Evolutionary conservation across 2,329 filamentous ascomycete genomes (phyloP).

Genomic region (Aureobasidium sp.): DNA sequence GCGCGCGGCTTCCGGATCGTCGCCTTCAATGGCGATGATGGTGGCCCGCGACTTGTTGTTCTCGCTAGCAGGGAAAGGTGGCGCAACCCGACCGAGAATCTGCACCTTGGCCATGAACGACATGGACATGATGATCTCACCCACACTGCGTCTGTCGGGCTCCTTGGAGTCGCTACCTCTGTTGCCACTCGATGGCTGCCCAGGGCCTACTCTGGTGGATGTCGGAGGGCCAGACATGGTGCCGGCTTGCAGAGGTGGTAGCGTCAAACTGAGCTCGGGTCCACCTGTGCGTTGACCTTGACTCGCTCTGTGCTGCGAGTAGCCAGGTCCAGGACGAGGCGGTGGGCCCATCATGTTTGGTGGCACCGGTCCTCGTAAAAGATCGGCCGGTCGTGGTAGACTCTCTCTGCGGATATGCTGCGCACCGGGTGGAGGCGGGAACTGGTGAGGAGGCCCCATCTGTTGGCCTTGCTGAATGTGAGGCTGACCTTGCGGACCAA

Average conservation of each 20-base stretch:
- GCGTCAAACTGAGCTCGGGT: conserved; percentile 29
- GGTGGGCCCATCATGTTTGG: conserved; percentile 46
- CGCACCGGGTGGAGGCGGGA: conserved; percentile 22
- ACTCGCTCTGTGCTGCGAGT: conserved; percentile 26
- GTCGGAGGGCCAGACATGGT: conserved; percentile 2
- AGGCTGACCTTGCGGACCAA: conserved; percentile 13
- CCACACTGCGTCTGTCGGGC: conserved; percentile 43
- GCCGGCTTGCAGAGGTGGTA: conserved; percentile 44
- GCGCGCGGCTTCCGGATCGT: conserved; percentile 52
- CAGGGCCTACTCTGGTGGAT: background rate
- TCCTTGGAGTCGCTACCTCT: conserved; percentile 26
- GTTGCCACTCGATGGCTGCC: background rate
- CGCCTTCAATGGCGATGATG: conserved; percentile 75
- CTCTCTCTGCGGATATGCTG: conserved; percentile 29
- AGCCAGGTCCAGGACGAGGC: conserved; percentile 36
- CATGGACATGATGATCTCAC: conserved; percentile 64
- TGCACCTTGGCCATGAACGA: conserved; percentile 67
- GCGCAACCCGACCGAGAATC: conserved; percentile 66
- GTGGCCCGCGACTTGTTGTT: conserved; percentile 50
- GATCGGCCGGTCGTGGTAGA: conserved; percentile 32
- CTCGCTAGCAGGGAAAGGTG: conserved; percentile 45
- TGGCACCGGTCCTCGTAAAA: conserved; percentile 22
- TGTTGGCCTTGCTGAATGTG: conserved; percentile 28
- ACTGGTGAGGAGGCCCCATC: conserved; percentile 30
- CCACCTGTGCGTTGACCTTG: conserved; percentile 17